A percentile compares a stretch with the other conserved stretches of the same genome.
Evolutionary conservation across 1,284 basidiomycete species (phyloP).

Genomic region (Leccinum subspadiceum): DNA sequence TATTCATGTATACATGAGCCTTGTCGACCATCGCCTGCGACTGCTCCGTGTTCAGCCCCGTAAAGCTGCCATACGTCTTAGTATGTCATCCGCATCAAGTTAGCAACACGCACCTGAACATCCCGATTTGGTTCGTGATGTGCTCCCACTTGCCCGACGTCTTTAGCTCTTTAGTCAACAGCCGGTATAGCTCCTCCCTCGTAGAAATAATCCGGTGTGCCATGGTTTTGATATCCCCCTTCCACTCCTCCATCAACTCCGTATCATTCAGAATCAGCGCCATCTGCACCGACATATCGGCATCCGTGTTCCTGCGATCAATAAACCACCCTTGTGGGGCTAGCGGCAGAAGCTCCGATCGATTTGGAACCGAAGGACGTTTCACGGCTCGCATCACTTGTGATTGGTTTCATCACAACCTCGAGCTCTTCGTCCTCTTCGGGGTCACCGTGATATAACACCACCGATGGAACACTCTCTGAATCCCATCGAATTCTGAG

Average conservation of each 20-base stretch:
- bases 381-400: constrained; percentile 17
- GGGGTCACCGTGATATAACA: no score
- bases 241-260: constrained; percentile 82
- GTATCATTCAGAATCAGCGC: constrained; percentile 75
- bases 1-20: constrained; percentile 87
- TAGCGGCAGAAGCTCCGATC: constrained; percentile 7
- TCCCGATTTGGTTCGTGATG: constrained; percentile 87
- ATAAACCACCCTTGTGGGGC: constrained; percentile 22
- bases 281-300: constrained; percentile 46
- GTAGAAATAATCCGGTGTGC: constrained; percentile 88
- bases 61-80: constrained; percentile 54
- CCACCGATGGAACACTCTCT: no score
- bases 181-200: constrained; percentile 75
- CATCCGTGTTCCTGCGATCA: neutral
- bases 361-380: constrained; percentile 33
- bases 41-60: constrained; percentile 70
- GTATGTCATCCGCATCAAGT: neutral
- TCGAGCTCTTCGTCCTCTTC: no score
- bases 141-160: constrained; percentile 94
- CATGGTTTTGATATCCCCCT: constrained; percentile 90
- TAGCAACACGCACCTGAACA: constrained; percentile 71
- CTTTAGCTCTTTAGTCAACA: constrained; percentile 81
- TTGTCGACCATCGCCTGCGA: constrained; percentile 72
- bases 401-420: constrained; percentile 11
- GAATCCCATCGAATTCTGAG: no score